phyloP scores from a whole-genome alignment of 164 flowering plant species.

The Berberis vulgaris region DNA sequence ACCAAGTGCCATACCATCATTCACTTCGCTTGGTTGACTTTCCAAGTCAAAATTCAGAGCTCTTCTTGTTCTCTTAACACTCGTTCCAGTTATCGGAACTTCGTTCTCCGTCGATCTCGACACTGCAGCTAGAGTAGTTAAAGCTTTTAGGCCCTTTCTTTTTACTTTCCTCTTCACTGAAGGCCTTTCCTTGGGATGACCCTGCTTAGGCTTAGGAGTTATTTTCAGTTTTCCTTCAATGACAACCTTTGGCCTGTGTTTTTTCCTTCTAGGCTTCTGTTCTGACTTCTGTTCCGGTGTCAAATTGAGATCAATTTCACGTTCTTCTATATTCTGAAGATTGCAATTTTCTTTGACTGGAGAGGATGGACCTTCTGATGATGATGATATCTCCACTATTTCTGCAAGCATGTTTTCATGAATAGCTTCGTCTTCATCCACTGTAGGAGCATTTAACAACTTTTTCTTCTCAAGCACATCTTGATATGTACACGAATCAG shows the following conservation, averaged over 20 bases:
- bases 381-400: conserved; percentile 13
- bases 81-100: conserved; percentile 8
- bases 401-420: conserved; percentile 1
- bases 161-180: conserved; percentile 15
- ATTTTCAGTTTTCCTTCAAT: conserved; percentile 49
- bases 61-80: conserved; percentile 39
- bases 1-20: neutral
- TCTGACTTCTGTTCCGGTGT: conserved; percentile 14
- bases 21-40: conserved; percentile 12
- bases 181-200: conserved; percentile 8
- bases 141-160: conserved; percentile 4
- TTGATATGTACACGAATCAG: neutral
- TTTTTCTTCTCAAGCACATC: conserved; percentile 4
- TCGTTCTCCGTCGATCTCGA: conserved; percentile 4
- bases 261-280: conserved; percentile 34
- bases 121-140: conserved; percentile 2
- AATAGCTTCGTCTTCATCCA: conserved; percentile 2
- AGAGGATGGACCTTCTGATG: conserved; percentile 12
- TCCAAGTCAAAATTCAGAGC: conserved; percentile 6
- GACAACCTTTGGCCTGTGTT: conserved; percentile 72
- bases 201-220: conserved; percentile 24
- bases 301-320: conserved; percentile 24
- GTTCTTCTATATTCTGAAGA: conserved; percentile 20
- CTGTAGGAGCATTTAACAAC: conserved; percentile 4
- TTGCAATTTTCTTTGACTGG: conserved; percentile 16